Evolutionary conservation across 108 stramenopile species (phyloP), one percentile per base, ranked within the genome.

Genomic region (Cyclotella distinguenda): DNA sequence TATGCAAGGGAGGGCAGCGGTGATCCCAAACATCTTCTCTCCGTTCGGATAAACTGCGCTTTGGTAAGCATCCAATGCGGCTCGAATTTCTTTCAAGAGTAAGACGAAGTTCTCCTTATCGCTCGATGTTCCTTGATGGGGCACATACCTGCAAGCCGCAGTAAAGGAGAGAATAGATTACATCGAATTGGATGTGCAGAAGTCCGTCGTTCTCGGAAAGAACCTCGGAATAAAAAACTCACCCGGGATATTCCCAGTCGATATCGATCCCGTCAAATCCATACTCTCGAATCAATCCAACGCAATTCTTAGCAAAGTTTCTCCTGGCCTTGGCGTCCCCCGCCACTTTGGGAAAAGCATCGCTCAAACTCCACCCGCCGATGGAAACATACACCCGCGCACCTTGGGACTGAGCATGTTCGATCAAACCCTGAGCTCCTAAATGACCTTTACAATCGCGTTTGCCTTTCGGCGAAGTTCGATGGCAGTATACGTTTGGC

Each of bases 281-380:
- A 47, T 74, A 68, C 59, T 74, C 73, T 4, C 67, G 46, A 0
- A 74, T 58, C 25, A 74, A 54, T 3, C 67, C 73, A 46, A 74
- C 73, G 35, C 65, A 67, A 35, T 74, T 74, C 33, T 66, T 74
- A 6, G 73, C 73, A 61, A 74, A 74, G 38, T 66, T 74, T 34
- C 66, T 67, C 40, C 73, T 51, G 1, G 57, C 40, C 7, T 43
- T n/a, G 0, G 66, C 60, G 38, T 27, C 36, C 7, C 22, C 66
- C n/a, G 65, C 66, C 66, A 74, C 1, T 32, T 34, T 46, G 3
- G 73, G 73, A 40, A 74, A 74, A 2, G 66, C 64, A 33, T 67
- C 58, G 28, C 60, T 61, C 56, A 74, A 60, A 51, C 66, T 68
- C 66, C 65, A 74, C 16, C 73, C 72, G 6, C 72, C 72, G 51